Conservation (phyloP, 2,329 filamentous ascomycete species). For the Colletotrichum abscissum region DNA sequence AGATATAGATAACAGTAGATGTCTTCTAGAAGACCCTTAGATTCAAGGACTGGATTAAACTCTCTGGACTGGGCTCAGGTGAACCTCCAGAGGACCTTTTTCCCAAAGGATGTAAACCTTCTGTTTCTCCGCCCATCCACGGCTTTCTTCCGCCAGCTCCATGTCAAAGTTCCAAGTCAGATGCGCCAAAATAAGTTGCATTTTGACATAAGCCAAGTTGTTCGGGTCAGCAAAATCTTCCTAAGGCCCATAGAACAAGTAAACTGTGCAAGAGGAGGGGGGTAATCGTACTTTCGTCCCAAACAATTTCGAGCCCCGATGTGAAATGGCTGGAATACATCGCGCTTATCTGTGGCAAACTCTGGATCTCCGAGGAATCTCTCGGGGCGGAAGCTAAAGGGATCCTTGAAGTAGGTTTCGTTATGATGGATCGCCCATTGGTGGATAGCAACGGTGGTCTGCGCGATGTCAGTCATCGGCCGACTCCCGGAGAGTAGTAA, state of each 20-base stretch:
- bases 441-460: constrained; percentile 51
- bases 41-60: no score
- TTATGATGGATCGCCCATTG: constrained; percentile 41
- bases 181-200: constrained; percentile 58
- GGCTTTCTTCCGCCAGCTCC: constrained; percentile 46
- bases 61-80: constrained; percentile 14
- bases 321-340: constrained; percentile 43
- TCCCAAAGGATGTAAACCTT: constrained; percentile 19
- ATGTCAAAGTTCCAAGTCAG: constrained; percentile 60
- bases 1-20: no score
- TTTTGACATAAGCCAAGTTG: constrained; percentile 58
- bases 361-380: constrained; percentile 45
- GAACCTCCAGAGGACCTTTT: constrained; percentile 22
- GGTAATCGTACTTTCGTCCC: constrained; percentile 45
- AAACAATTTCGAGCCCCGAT: constrained; percentile 46
- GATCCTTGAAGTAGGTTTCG: constrained; percentile 52
- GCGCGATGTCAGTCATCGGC: no score
- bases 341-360: constrained; percentile 39
- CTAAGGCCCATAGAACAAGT: no score
- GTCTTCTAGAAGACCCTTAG: no score
- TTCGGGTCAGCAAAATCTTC: neutral
- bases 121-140: constrained; percentile 47
- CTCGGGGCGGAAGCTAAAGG: constrained; percentile 57
- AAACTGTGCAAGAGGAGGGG: no score
- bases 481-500: constrained; percentile 4